A percentile compares a stretch with the other conserved stretches of the same genome.
Conservation (phyloP, 2,329 filamentous ascomycete species). For the Lachnellula cervina region DNA sequence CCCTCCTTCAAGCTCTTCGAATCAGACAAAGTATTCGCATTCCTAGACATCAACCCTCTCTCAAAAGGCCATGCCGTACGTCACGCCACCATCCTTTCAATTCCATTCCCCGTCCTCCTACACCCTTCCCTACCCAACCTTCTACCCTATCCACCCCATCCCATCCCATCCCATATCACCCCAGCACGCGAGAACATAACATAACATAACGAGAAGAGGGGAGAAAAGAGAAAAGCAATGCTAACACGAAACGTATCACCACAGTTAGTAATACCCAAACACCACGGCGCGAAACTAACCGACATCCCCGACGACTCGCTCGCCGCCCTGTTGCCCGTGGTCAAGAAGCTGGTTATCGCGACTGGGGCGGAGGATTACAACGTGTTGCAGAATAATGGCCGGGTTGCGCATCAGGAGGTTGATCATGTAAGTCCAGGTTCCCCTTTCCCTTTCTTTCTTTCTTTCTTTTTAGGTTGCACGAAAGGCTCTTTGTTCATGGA, state of each 20-base stretch:
- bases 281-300: constrained; percentile 83
- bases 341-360: constrained; percentile 80
- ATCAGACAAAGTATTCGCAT: constrained; percentile 87
- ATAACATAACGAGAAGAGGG: too few relatives aligned
- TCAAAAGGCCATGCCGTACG: constrained; percentile 83
- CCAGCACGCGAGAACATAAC: neutral
- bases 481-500: too few relatives aligned
- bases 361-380: constrained; percentile 81
- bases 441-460: too few relatives aligned
- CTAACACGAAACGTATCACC: neutral
- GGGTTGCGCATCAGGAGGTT: constrained; percentile 85
- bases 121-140: neutral
- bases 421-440: constrained; percentile 74
- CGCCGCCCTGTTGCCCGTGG: constrained; percentile 75
- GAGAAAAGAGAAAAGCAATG: neutral
- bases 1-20: constrained; percentile 96
- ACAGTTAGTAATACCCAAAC: constrained; percentile 89
- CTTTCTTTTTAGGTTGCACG: too few relatives aligned
- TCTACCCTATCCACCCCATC: neutral
- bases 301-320: constrained; percentile 92
- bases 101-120: neutral
- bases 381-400: constrained; percentile 92
- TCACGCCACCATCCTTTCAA: constrained; percentile 8
- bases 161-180: neutral
- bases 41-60: constrained; percentile 91